phyloP scores from a whole-genome alignment of 2,329 filamentous ascomycete species.

The Trichoderma afroharzianum region DNA sequence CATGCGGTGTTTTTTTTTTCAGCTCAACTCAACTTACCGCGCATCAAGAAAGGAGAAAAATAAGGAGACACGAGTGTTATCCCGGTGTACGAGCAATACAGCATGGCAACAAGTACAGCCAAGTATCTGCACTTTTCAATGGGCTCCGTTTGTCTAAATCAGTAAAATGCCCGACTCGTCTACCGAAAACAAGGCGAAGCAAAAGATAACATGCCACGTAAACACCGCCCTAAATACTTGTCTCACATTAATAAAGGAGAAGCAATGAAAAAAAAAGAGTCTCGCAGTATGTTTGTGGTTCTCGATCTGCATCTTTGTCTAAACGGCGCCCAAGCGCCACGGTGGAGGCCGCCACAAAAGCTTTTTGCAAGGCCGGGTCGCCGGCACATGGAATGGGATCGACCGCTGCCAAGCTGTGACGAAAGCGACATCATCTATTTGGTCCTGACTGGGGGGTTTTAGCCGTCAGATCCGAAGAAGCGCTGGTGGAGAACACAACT shows the following conservation, averaged over 20 bases:
- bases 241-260: neutral
- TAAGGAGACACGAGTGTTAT: neutral
- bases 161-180: neutral
- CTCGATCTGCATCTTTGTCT: neutral
- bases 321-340: neutral
- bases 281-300: neutral
- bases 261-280: neutral
- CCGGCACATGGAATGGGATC: neutral
- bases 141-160: neutral
- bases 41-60: neutral
- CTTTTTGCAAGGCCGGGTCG: neutral
- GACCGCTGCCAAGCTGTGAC: neutral
- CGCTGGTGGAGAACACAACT: neutral
- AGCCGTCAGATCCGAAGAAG: constrained; percentile 15
- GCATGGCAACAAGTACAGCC: neutral
- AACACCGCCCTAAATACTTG: neutral
- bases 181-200: neutral
- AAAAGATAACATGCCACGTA: neutral
- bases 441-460: neutral
- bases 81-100: neutral
- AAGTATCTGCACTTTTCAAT: neutral
- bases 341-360: neutral
- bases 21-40: neutral
- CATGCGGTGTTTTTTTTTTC: neutral
- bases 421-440: neutral